These are phyloP conservation scores for Clonostachys chloroleuca DNA, from an alignment of 2,329 filamentous ascomycete species.

Conservation along the genomic window DNA sequence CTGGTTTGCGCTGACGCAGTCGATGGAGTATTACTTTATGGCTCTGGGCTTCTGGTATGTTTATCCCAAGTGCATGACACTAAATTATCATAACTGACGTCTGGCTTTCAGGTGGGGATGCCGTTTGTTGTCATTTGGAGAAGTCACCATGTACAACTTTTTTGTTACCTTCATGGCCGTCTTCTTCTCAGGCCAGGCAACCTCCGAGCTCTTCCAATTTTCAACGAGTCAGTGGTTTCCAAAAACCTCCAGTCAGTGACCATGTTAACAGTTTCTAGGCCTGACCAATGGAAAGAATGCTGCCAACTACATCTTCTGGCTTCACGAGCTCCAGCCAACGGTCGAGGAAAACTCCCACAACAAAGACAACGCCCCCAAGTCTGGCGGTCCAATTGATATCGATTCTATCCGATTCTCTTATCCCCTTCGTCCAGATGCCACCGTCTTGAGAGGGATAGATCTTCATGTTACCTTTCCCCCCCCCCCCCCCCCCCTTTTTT, in stretches of 20 bases:
- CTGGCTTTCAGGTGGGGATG: conserved; percentile 52
- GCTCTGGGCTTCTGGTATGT: conserved; percentile 82
- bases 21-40: conserved; percentile 75
- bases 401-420: conserved; percentile 92
- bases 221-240: conserved; percentile 66
- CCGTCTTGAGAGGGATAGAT: neutral
- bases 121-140: conserved; percentile 62
- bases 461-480: conserved; percentile 5
- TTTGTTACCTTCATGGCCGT: conserved; percentile 86
- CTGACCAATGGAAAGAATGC: conserved; percentile 31
- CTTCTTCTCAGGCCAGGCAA: conserved; percentile 89
- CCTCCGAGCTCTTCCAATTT: conserved; percentile 84
- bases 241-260: neutral
- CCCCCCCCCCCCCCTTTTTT: conserved; percentile 6
- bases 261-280: neutral
- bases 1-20: conserved; percentile 83
- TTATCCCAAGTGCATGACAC: neutral
- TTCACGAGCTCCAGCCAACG: conserved; percentile 59
- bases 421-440: conserved; percentile 63
- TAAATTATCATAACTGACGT: neutral
- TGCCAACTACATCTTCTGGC: conserved; percentile 67
- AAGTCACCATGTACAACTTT: conserved; percentile 82
- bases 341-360: conserved; percentile 74
- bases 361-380: conserved; percentile 44
- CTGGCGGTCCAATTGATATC: conserved; percentile 84